Evolutionary conservation across 2,329 filamentous ascomycete genomes (phyloP).

Genomic region (Calonectria leucothoes): DNA sequence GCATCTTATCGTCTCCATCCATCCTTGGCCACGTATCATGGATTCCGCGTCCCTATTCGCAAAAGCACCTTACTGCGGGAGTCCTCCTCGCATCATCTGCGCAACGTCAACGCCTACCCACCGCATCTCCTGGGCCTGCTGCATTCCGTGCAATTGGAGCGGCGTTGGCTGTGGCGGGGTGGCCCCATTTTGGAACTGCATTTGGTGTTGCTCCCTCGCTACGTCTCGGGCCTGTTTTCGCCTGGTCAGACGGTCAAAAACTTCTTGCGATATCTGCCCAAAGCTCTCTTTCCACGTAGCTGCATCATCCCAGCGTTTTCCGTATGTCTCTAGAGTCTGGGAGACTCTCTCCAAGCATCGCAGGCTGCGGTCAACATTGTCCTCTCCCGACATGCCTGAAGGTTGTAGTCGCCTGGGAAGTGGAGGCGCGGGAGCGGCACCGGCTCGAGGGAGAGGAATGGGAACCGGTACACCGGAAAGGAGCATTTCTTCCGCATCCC

Average conservation of each 20-base stretch:
- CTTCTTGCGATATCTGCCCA: constrained; percentile 59
- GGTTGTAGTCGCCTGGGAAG: constrained; percentile 58
- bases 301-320: constrained; percentile 70
- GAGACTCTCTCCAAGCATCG: constrained; percentile 65
- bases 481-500: constrained; percentile 67
- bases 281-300: constrained; percentile 65
- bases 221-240: constrained; percentile 49
- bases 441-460: constrained; percentile 57
- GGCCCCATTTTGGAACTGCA: constrained; percentile 47
- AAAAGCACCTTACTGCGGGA: constrained; percentile 9
- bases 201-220: constrained; percentile 48
- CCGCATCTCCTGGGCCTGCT: constrained; percentile 48
- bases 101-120: constrained; percentile 60
- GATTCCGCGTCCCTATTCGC: not conserved
- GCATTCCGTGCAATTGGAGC: constrained; percentile 36
- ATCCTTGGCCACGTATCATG: not conserved
- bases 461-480: constrained; percentile 62
- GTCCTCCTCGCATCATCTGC: constrained; percentile 53
- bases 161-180: constrained; percentile 33
- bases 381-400: constrained; percentile 51
- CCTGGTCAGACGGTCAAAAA: constrained; percentile 56
- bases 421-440: constrained; percentile 63
- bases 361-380: constrained; percentile 67
- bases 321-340: constrained; percentile 66
- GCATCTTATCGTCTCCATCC: constrained; percentile 4